Conservation (phyloP, 441 rosid genomes). For the Erodium moschatum region DNA sequence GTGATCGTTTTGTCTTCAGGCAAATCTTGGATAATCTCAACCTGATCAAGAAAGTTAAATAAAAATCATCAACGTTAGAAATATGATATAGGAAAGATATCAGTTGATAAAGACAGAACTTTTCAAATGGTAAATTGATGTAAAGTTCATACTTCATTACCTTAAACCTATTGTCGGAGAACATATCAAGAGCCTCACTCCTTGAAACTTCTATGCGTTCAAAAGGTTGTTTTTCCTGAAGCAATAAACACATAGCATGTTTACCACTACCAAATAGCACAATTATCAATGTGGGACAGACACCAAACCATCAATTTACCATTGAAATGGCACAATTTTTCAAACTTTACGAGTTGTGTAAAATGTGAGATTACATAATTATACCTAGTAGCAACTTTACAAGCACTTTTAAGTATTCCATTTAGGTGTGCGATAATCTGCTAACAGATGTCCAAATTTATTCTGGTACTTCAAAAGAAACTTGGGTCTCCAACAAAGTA, state of each 20-base stretch:
- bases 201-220: conserved; percentile 92
- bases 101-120: no score
- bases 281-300: neutral
- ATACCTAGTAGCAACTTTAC: neutral
- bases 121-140: no score
- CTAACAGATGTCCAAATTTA: no score
- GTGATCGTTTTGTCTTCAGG: conserved; percentile 85
- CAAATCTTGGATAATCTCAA: conserved; percentile 79
- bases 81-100: neutral
- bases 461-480: no score
- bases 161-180: conserved; percentile 88
- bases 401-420: neutral
- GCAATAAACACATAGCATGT: conserved; percentile 12
- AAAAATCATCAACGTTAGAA: conserved; percentile 17
- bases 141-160: conserved; percentile 26
- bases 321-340: no score
- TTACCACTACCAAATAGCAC: neutral
- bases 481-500: no score
- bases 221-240: conserved; percentile 86
- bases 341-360: no score
- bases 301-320: no score
- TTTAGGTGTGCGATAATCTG: no score
- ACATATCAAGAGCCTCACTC: conserved; percentile 78
- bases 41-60: conserved; percentile 33
- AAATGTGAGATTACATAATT: no score